These are phyloP conservation scores for Mikania micrantha DNA, from an alignment of 129 eudicot species.

Conservation along the genomic window DNA sequence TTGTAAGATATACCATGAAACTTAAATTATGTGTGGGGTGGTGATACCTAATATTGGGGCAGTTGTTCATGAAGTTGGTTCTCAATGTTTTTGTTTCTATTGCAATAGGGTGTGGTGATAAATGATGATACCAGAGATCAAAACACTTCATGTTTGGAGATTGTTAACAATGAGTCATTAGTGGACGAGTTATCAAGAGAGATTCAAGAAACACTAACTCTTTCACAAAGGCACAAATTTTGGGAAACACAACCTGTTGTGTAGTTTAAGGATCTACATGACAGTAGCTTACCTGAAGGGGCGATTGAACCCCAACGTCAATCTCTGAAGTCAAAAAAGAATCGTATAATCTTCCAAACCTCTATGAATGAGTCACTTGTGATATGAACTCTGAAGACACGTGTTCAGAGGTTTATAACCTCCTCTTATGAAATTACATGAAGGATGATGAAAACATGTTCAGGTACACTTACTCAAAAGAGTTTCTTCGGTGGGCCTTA, in stretches of 20 bases:
- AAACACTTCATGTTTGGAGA: slow-evolving; percentile 27
- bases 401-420: slow-evolving; percentile 56
- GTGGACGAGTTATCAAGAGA: slow-evolving; percentile 33
- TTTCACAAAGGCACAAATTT: slow-evolving; percentile 48
- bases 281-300: slow-evolving; percentile 45
- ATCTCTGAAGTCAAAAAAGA: slow-evolving; percentile 59
- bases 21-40: no score
- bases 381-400: slow-evolving; percentile 47
- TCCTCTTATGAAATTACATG: slow-evolving; percentile 45
- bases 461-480: slow-evolving; percentile 55
- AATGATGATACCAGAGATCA: slow-evolving; percentile 26
- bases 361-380: slow-evolving; percentile 59
- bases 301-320: slow-evolving; percentile 50
- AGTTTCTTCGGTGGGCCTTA: slow-evolving; percentile 60
- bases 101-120: no score
- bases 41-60: no score
- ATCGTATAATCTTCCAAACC: slow-evolving; percentile 51
- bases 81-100: no score
- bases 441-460: slow-evolving; percentile 72
- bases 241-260: slow-evolving; percentile 76
- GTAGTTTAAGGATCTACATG: slow-evolving; percentile 49
- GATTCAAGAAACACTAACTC: slow-evolving; percentile 46
- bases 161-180: slow-evolving; percentile 18
- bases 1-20: no score
- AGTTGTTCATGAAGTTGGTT: no score